Base-by-base conservation (phyloP, 176 grass and related monocot species). In the Carex myosuroides region DNA sequence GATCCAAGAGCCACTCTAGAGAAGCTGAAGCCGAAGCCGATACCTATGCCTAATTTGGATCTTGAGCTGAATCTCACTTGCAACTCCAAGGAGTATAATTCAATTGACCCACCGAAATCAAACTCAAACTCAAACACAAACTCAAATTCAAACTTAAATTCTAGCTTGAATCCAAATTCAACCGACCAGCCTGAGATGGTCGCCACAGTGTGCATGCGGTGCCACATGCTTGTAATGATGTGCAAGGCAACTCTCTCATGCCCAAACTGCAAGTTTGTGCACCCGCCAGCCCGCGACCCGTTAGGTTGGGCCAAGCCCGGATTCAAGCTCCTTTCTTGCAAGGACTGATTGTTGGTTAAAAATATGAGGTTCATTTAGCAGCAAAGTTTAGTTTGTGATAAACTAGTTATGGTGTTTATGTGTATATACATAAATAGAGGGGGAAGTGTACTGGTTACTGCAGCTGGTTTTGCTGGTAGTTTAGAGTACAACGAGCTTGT, bases 11-110 rank as follows among this genome's bases (percentile, higher is more conserved):
- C 13, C 4, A 65, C 35, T 18, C 59, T 14, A 33, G 73, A 10
- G 90, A 79, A 59, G 14, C 29, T 29, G 64, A 78, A 12, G 61
- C 61, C 7, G 83, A 81, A 7, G 33, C 79, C 85, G 13, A 79
- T 39, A 64, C 80, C 80, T 66, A n/a, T 44, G 37, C 80, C 63
- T 1, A 88, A 88, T 54, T 81, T 97, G 54, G 92, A 97, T 83
- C 89, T 97, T 59, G 90, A 94, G 75, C 92, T 94, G 67, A 94
- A 97, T 85, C 91, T 97, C 17, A 86, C 85, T 18, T 97, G 89
- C 83, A 83, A 80, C 32, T 83, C 87, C 22, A 48, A 75, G 30
- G 83, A 86, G 54, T 78, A 73, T 42, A 80, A 73, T 60, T 59
- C 56, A 70, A 70, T 11, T n/a, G 41, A 11, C 32, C 56, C 17